These are phyloP conservation scores for Calonectria pseudoreteaudii DNA, from an alignment of 2,329 filamentous ascomycete genomes.

Conservation along the genomic window DNA sequence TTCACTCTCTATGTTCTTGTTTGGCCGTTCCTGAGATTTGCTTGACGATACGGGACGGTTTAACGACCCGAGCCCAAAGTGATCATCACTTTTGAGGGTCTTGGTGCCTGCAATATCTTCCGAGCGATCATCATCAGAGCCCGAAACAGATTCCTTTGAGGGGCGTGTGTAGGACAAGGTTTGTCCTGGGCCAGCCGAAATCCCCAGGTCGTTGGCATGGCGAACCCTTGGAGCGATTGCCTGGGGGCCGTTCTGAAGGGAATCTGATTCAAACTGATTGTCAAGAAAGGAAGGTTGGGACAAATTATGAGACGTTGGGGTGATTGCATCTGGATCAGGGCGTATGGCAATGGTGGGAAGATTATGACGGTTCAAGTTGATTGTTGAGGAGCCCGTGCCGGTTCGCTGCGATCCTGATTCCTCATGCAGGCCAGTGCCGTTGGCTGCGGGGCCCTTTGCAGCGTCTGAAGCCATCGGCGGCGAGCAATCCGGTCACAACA, in stretches of 20 bases:
- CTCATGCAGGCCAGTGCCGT: not conserved
- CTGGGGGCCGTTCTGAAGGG: not conserved
- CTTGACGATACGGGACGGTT: not conserved
- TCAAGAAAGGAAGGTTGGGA: not conserved
- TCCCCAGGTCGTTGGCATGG: not conserved
- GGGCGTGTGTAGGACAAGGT: not conserved
- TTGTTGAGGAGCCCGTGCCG: not conserved
- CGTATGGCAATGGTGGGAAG: not conserved
- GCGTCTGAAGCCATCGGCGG: not conserved
- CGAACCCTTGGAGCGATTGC: not conserved
- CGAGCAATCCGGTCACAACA: not conserved
- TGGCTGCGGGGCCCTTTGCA: not conserved
- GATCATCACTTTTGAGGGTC: not conserved
- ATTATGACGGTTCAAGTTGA: not conserved
- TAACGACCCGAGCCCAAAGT: not conserved
- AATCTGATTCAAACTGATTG: not conserved
- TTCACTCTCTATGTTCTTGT: not conserved
- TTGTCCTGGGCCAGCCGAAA: not conserved
- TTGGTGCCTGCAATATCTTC: not conserved
- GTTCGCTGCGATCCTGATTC: not conserved
- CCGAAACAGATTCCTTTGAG: not conserved
- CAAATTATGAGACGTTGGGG: not conserved
- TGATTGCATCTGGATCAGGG: not conserved
- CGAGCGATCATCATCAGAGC: not conserved
- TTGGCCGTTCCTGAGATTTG: too few species aligned